phyloP scores from a whole-genome alignment of 352 stramenopile genomes.

The Thraustochytrium sp. region DNA sequence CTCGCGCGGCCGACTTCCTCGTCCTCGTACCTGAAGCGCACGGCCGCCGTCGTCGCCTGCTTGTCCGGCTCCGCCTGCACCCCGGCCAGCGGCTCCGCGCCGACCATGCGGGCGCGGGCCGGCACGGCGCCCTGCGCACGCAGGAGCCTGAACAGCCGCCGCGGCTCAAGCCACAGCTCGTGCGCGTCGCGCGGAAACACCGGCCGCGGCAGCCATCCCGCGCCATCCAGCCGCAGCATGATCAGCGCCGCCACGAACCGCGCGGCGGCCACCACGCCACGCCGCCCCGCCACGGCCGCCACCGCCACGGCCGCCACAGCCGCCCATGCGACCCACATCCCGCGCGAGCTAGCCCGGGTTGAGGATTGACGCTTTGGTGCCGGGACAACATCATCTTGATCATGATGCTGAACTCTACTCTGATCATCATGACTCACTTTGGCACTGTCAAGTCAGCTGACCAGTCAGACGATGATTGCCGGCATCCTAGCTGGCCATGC shows the following conservation, averaged over 20 bases:
- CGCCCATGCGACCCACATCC: too few relatives aligned
- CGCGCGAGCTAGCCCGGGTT: too few relatives aligned
- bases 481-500: too few relatives aligned
- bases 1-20: neutral
- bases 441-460: too few relatives aligned
- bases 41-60: neutral
- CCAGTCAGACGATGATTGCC: too few relatives aligned
- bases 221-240: neutral
- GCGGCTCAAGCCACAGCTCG: neutral
- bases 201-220: neutral
- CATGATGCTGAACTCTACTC: too few relatives aligned
- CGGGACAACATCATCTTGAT: too few relatives aligned
- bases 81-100: neutral
- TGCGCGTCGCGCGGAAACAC: neutral
- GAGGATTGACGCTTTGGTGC: too few relatives aligned
- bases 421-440: too few relatives aligned
- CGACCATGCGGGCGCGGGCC: neutral
- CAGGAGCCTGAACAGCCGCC: neutral
- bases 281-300: neutral
- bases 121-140: neutral
- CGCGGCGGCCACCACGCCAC: neutral
- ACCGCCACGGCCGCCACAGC: neutral
- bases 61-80: conserved; percentile 34
- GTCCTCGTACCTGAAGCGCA: neutral
- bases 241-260: neutral